Evolutionary conservation across 2,329 filamentous ascomycete species (phyloP).

Genomic region (Berkeleyomyces rouxiae): DNA sequence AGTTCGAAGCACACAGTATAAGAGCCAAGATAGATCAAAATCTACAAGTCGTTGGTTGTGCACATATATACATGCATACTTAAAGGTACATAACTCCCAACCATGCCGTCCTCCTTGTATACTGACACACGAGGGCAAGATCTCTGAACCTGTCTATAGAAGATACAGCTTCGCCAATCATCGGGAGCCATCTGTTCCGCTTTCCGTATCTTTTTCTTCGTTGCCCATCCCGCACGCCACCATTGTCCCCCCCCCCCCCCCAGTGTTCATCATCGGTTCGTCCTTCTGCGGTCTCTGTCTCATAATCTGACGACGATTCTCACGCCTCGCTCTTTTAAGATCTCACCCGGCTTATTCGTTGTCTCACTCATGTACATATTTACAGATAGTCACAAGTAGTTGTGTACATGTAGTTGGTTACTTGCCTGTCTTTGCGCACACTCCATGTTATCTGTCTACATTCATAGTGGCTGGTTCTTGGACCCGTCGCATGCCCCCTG

Average conservation of each 20-base stretch:
- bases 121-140: neutral
- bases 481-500: neutral
- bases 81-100: too few relatives aligned
- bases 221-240: neutral
- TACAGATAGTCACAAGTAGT: too few relatives aligned
- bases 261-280: too few relatives aligned
- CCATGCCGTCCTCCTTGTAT: too few relatives aligned
- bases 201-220: neutral
- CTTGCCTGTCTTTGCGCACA: neutral
- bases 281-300: too few relatives aligned
- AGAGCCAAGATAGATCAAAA: neutral
- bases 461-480: neutral
- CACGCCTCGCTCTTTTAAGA: neutral
- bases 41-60: neutral
- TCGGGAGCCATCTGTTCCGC: neutral
- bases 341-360: neutral
- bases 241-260: too few relatives aligned
- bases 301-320: neutral
- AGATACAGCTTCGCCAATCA: neutral
- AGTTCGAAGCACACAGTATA: neutral
- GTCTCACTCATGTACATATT: neutral
- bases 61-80: neutral
- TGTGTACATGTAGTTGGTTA: too few relatives aligned
- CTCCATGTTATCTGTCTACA: neutral
- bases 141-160: neutral